Evolutionary conservation across 2,329 filamentous ascomycete genomes (phyloP).

Genomic region (Ophiostoma sp.): DNA sequence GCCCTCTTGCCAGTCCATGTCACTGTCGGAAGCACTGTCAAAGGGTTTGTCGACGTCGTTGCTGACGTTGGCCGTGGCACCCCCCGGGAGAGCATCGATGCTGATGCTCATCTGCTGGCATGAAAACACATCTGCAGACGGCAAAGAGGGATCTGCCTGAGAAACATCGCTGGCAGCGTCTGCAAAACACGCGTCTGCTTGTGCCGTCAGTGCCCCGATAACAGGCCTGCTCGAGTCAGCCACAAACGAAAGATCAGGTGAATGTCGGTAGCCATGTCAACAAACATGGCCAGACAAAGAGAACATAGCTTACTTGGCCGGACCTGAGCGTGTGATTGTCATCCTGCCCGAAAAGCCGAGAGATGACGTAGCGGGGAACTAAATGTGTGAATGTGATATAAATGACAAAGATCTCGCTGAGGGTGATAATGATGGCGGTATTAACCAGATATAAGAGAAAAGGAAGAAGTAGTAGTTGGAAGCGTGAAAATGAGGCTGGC

Average conservation of each 20-base stretch:
- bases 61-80: background rate
- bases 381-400: background rate
- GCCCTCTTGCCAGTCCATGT: background rate
- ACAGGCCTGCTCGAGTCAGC: background rate
- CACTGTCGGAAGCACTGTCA: background rate
- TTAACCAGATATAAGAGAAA: background rate
- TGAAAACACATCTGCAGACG: background rate
- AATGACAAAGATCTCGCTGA: background rate
- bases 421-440: background rate
- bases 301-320: background rate
- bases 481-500: background rate
- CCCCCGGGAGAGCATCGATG: background rate
- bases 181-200: background rate
- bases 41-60: background rate
- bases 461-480: background rate
- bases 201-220: too few species aligned
- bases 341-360: background rate
- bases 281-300: background rate
- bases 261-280: background rate
- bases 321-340: background rate
- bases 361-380: background rate
- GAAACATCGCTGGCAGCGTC: background rate
- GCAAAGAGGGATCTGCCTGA: background rate
- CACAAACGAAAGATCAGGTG: background rate
- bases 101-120: slow-evolving; percentile 3